These are phyloP conservation scores for Guillardia theta DNA, from an alignment of 78 protist species.

Conservation along the genomic window DNA sequence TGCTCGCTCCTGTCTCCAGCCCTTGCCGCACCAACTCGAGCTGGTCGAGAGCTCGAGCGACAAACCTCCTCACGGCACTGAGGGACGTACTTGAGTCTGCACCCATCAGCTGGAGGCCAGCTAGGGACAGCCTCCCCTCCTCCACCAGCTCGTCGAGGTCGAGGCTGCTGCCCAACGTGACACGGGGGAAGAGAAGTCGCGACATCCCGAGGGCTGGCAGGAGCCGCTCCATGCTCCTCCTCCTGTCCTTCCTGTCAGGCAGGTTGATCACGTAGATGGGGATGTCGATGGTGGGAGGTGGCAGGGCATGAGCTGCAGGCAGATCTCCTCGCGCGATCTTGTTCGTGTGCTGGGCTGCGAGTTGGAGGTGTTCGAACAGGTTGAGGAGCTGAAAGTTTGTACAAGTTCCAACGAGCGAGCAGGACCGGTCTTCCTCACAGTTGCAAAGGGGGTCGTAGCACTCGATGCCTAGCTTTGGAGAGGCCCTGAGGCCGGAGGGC, in stretches of 20 bases:
- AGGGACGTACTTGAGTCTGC: not conserved
- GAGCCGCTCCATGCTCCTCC: not conserved
- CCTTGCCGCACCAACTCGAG: not conserved
- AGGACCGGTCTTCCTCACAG: too few species aligned
- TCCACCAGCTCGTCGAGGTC: not conserved
- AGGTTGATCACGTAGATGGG: not conserved
- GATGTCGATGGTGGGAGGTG: not conserved
- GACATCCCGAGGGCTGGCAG: not conserved
- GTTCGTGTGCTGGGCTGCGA: too few species aligned
- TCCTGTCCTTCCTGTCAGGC: not conserved
- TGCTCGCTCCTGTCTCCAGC: not conserved
- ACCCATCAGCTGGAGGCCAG: not conserved
- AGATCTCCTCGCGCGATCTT: too few species aligned
- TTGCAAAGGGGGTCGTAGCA: too few species aligned
- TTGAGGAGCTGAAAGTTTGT: too few species aligned
- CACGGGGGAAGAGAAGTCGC: not conserved
- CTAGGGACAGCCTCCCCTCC: not conserved
- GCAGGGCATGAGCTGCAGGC: too few species aligned
- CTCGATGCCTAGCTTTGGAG: too few species aligned
- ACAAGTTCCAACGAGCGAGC: too few species aligned
- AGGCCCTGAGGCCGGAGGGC: too few species aligned
- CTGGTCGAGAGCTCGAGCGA: not conserved
- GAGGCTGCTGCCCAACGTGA: not conserved
- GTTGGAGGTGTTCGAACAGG: too few species aligned
- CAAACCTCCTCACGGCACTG: too few species aligned